Evolutionary conservation across 2,329 filamentous ascomycete species (phyloP), one percentile per base, ranked within the genome.

Genomic region (Diaporthe vexans): DNA sequence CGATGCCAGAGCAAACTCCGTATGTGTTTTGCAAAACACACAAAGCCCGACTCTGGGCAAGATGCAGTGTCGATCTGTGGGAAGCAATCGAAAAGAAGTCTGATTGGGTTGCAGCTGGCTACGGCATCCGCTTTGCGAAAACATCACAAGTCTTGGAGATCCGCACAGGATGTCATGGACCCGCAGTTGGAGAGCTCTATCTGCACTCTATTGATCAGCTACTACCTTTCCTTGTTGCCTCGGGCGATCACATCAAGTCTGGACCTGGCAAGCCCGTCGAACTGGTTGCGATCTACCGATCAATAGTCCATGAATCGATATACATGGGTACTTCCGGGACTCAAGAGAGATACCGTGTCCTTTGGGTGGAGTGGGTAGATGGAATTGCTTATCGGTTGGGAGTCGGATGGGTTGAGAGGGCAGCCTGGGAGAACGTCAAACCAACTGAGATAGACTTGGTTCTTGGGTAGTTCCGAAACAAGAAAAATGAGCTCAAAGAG

Each of bases 21-120:
- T 73, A 61, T 19, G 29, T 73, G 33, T 73, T 73, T n/a, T 73
- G 72, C 24, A 71, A 54, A 29, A 73, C 65, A 19, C 37, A 29
- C 43, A 71, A 29, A 21, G 72, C 63, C 63, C 43, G 17, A 26
- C 56, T 70, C n/a, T 71, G 72, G 72, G 63, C 40, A 2, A 10
- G 9, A 15, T 63, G 59, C 9, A 63, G 17, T 33, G 15, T 48
- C 1, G 26, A 48, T 0, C 9, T 63, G 17, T 63, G 59, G 59
- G 40, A 63, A 48, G 3, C 11, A 1, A 19, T 33, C 8, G 40
- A 11, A 15, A 46, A 19, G 5, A 29, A 26, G 5, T 33, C 29
- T 33, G 29, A 33, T 33, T 33, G 29, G 29, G 29, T 33, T 33
- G 29, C 29, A 33, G 29, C 4, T 33, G 29, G 29, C 29, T 5